Evolutionary conservation across 768 basidiomycete genomes (phyloP).

Genomic region (Lactifluus echinatus): DNA sequence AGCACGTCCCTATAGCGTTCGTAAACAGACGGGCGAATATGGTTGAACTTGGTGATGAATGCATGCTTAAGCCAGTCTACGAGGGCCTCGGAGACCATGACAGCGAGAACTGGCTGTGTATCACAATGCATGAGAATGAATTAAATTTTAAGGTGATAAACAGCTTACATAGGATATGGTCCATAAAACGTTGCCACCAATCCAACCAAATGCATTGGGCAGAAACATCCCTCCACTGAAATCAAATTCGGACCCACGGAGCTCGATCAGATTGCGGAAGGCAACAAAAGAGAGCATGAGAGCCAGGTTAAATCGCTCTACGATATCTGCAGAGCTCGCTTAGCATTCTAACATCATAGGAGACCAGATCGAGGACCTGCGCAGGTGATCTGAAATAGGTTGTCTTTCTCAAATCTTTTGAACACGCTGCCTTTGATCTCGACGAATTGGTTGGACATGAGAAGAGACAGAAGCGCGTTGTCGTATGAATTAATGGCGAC

Average conservation of each 20-base stretch:
- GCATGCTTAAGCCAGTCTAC: slow-evolving; percentile 99
- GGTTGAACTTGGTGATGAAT: slow-evolving; percentile 99
- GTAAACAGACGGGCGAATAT: slow-evolving; percentile 91
- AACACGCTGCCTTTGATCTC: slow-evolving; percentile 99
- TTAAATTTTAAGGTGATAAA: background rate
- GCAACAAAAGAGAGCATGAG: slow-evolving; percentile 90
- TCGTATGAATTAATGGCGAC: slow-evolving; percentile 99
- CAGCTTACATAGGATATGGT: slow-evolving; percentile 79
- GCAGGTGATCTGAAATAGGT: slow-evolving; percentile 96
- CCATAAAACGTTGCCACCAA: slow-evolving; percentile 69
- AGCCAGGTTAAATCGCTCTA: slow-evolving; percentile 88
- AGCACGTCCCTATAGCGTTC: slow-evolving; percentile 93
- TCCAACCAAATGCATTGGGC: slow-evolving; percentile 80
- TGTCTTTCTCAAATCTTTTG: slow-evolving; percentile 99
- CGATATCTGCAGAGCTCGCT: slow-evolving; percentile 59
- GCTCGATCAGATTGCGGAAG: slow-evolving; percentile 89
- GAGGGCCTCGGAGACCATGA: slow-evolving; percentile 83
- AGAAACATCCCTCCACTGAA: slow-evolving; percentile 60
- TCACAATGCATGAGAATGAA: background rate
- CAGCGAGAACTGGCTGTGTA: slow-evolving; percentile 79
- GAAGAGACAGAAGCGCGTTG: slow-evolving; percentile 84
- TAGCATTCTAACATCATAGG: background rate
- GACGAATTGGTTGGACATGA: slow-evolving; percentile 97
- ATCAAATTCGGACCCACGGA: slow-evolving; percentile 84
- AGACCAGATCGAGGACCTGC: slow-evolving; percentile 51